Evolutionary conservation across 2,329 filamentous ascomycete species (phyloP), one percentile per base, ranked within the genome.

Genomic region (Emmonsiellopsis sp.): DNA sequence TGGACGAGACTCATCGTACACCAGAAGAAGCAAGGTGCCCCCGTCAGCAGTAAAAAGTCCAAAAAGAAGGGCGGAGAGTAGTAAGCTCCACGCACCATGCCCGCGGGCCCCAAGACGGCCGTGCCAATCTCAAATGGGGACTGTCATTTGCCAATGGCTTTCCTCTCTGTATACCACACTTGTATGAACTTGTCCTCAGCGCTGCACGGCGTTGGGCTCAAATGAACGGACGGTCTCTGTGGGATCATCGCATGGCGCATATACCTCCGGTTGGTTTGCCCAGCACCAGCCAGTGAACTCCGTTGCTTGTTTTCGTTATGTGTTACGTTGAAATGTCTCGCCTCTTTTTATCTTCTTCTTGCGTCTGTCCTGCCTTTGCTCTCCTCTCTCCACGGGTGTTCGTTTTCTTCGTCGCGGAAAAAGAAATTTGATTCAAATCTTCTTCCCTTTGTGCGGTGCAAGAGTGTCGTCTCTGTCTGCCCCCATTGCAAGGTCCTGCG

Each of bases 1-100:
- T 95, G 89, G 84, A 92, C 88, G 52, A 82, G 83, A 59, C 80
- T 97, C 66, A 78, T 94, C 64, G 90, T 96, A 58, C 90, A 93
- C 73, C 87, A 92, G 68, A 85, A 85, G 71, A 85, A 84, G 72
- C 80, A 86, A 62, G 82, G 82, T 57, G 79, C 79, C 20, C 73
- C 73, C 49, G 72, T 77, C 56, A 70, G 65, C 55, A 65, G 69
- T 44, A 78, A 79, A 67, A 79, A 79, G 65, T 83, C 83, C 75
- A 90, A 90, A 81, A 81, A 81, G 75, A 76, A 76, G 70, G 69
- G 67, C 56, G 69, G 68, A 41, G 68, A 69, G 50, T 30, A 54
- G 15, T 47, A 47, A 32, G 13, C 35, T 38, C 35, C 35, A 38
- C 13, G 35, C 35, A 38, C 35, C 35, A 38, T 38, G 35, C 35